These are phyloP conservation scores for Drosera spatulata DNA, from an alignment of 179 eudicot genomes.

Conservation along the genomic window DNA sequence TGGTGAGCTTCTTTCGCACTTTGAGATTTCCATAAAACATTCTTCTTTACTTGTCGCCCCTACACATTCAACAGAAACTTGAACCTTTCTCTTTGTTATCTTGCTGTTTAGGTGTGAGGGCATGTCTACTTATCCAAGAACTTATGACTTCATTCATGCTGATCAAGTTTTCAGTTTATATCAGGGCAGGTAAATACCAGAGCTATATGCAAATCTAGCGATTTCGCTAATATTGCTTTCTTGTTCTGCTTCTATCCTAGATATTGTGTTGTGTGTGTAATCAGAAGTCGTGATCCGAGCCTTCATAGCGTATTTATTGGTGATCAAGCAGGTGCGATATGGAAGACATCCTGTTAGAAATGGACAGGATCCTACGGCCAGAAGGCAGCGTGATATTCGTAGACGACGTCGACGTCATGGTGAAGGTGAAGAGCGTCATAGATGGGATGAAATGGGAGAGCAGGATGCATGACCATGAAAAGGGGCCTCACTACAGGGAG, in stretches of 20 bases:
- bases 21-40: no score
- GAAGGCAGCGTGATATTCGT: conserved; percentile 70
- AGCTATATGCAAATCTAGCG: no score
- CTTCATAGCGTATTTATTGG: neutral
- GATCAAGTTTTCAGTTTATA: no score
- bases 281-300: neutral
- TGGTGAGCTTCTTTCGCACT: no score
- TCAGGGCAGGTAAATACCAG: no score
- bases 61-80: no score
- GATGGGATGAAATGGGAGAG: conserved; percentile 73
- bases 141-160: no score
- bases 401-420: conserved; percentile 65
- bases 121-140: no score
- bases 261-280: neutral
- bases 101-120: no score
- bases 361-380: conserved; percentile 83
- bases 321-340: conserved; percentile 2
- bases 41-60: no score
- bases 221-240: neutral
- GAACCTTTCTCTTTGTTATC: no score
- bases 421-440: conserved; percentile 45
- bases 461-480: conserved; percentile 75
- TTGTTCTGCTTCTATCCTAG: neutral
- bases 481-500: conserved; percentile 67
- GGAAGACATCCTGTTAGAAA: conserved; percentile 42